Base-by-base conservation (phyloP, 2,329 filamentous ascomycete species). In the Hymenoscyphus repandus region DNA sequence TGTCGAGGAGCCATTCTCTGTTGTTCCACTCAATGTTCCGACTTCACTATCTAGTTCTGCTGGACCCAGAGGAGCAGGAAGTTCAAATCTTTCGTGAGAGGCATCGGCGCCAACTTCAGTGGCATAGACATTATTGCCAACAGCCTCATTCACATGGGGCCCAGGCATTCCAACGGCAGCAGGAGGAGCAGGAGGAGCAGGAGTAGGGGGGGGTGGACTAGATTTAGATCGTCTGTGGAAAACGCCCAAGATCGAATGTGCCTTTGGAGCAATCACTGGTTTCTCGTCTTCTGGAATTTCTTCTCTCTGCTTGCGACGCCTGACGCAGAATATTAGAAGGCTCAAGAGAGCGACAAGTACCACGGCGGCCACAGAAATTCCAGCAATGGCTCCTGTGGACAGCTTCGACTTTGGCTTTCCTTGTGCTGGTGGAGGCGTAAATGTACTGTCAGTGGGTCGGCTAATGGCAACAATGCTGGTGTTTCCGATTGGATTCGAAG, bases 51-150 rank as follows among this genome's bases (percentile, higher is more conserved):
- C 54, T n/a, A 64, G 50, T 51, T 64, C 62, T 34, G 49, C 55
- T n/a, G 60, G 60, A 6, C 54, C 53, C 1, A 61, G 43, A 13
- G 61, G 54, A 11, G 55, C 60, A 3, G 61, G 52, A 27, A 64
- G 54, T 32, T 65, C 61, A 42, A 59, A 59, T 11, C 54, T 52
- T 45, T 59, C 62, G 41, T 62, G 54, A 6, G 55, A 44, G 5
- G 52, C 54, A 36, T 62, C 58, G 5, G 60, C 57, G 7, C 47
- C 58, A 17, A 64, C 56, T 56, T 64, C 63, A 1, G 56, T 56
- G 5, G 64, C 80, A 77, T 56, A 80, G 74, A 12, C 71, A 72
- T 33, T 74, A 73, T 50, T 77, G 73, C 17, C 73, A 62, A 10
- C 78, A 71, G 52, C 77, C 77, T 58, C 79, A 76, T 46, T 10